These are phyloP conservation scores for Pachyrhizus erosus DNA, from an alignment of 306 rosid genomes.

Conservation along the genomic window DNA sequence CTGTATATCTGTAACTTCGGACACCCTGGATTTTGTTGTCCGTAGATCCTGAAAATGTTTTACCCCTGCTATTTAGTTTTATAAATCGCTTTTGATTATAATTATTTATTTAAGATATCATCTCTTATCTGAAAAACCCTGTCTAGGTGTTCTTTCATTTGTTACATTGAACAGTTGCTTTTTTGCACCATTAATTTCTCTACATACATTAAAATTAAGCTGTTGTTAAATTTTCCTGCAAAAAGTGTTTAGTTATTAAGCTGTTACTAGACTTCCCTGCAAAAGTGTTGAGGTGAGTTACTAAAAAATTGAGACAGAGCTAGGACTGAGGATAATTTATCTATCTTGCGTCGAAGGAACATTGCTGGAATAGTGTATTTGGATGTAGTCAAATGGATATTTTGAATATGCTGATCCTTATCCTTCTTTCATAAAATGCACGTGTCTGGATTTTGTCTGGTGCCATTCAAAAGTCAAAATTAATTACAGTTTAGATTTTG, in stretches of 20 bases:
- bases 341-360: neutral
- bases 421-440: neutral
- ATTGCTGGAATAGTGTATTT: neutral
- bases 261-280: neutral
- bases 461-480: slow-evolving; percentile 5
- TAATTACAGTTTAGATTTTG: neutral
- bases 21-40: neutral
- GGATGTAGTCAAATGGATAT: neutral
- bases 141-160: neutral
- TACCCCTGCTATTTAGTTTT: neutral
- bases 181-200: neutral
- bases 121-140: neutral
- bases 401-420: neutral
- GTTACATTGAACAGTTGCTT: neutral
- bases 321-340: neutral
- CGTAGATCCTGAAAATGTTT: neutral
- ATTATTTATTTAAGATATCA: neutral
- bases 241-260: neutral
- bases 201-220: neutral
- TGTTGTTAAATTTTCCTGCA: neutral
- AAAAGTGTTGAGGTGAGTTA: neutral
- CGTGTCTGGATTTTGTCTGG: neutral
- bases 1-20: slow-evolving; percentile 14
- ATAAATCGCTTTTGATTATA: neutral
- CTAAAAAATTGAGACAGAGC: neutral